Conservation (phyloP, 768 basidiomycete species). For the Tulasnella sp. region DNA sequence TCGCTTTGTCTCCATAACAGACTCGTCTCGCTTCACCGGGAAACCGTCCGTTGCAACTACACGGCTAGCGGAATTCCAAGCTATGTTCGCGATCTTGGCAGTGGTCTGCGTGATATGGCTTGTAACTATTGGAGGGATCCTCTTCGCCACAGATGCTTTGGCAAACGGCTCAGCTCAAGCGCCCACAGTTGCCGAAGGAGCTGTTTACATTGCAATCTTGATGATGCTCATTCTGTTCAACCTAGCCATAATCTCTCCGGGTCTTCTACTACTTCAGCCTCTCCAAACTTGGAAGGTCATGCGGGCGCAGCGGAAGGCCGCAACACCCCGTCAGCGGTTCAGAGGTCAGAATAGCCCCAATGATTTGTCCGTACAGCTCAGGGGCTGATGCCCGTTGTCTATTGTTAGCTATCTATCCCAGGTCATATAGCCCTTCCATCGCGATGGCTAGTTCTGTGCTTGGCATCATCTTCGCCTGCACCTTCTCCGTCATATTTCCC, state of each 20-base stretch:
- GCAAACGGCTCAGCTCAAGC: conserved; percentile 27
- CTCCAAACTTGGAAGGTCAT: conserved; percentile 46
- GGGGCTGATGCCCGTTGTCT: neutral
- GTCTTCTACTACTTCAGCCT: conserved; percentile 61
- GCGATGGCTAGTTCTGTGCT: conserved; percentile 55
- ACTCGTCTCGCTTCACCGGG: conserved; percentile 42
- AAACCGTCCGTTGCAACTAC: conserved; percentile 52
- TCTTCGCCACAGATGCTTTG: conserved; percentile 57
- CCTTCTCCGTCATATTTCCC: conserved; percentile 66
- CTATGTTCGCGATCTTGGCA: conserved; percentile 48
- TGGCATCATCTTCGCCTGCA: conserved; percentile 58
- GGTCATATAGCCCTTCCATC: conserved; percentile 57
- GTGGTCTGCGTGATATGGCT: conserved; percentile 49
- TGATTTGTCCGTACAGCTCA: neutral
- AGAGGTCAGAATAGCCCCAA: conserved; percentile 39
- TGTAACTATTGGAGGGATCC: conserved; percentile 51
- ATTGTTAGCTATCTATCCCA: conserved; percentile 53
- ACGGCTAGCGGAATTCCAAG: conserved; percentile 50
- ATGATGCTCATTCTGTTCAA: conserved; percentile 48
- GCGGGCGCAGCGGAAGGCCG: conserved; percentile 43
- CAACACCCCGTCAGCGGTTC: conserved; percentile 71
- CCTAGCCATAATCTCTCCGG: conserved; percentile 59
- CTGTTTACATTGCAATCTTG: conserved; percentile 57
- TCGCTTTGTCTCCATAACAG: conserved; percentile 28
- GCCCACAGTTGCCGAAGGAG: conserved; percentile 49